Base-by-base conservation (phyloP, 495 filamentous ascomycete genomes). In the Neurospora sp. region DNA sequence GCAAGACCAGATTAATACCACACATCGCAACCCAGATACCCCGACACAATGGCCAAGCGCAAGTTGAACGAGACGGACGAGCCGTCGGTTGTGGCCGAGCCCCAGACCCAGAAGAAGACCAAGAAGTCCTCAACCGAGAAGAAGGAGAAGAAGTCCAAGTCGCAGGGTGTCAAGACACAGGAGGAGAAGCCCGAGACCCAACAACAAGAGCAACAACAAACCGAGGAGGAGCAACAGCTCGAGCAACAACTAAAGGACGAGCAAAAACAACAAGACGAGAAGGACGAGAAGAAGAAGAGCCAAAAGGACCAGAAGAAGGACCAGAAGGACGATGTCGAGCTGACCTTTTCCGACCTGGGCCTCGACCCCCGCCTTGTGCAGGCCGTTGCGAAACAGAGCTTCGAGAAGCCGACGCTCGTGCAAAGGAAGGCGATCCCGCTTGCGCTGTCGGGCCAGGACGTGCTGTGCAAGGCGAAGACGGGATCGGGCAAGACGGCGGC, bases 401-500 rank as follows among this genome's bases (percentile, higher is more conserved):
- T 93, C 81, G 86, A 89, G 72, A 89, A 89, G 74, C 96, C 96
- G 8, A 98, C 96, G 11, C 87, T 88, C 16, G 92, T 98, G 4
- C 96, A 99, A 81, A 85, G 89, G 16, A 91, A 91, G 80, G 93
- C 92, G 6, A 97, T 99, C 76, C 96, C 96, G 8, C 82, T 98
- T 61, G 93, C 93, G 38, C 84, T 98, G n/a, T 90, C 93, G 73
- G 96, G 96, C 20, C 91, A 92, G 78, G 94, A 98, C 86, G 91
- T 99, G 72, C 82, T 98, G 61, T 93, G 93, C 70, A 92, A 93
- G 75, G 91, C 95, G 53, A 96, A 94, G 82, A 98, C 94, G 22
- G 94, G 94, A 38, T 96, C 94, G 22, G 95, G 96, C 68, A 99
- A 99, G 83, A 99, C 96, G 6, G 92, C 93, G n/a, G 96, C 96